A percentile compares a stretch with the other conserved stretches of the same genome.
These are phyloP conservation scores for Lotus japonicus DNA, from an alignment of 306 rosid species.

Conservation along the genomic window DNA sequence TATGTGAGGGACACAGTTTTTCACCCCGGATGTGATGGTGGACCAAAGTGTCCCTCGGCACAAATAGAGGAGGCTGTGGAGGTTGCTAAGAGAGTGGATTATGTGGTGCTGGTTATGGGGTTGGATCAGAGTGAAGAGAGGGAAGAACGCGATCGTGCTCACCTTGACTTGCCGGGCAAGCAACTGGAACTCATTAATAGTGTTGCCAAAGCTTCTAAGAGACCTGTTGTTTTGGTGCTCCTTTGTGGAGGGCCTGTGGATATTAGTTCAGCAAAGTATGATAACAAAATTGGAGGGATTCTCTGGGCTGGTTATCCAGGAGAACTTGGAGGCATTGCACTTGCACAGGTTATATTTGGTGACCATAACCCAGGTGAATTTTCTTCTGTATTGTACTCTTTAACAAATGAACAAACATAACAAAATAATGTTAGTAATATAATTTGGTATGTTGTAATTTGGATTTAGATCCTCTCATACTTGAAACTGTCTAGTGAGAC, in stretches of 20 bases:
- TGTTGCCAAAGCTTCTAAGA: conserved; percentile 66
- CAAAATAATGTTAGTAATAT: too few relatives aligned
- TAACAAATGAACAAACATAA: neutral
- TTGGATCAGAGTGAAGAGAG: conserved; percentile 73
- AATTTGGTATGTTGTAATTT: too few relatives aligned
- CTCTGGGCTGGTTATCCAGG: conserved; percentile 98
- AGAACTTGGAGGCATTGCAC: conserved; percentile 72
- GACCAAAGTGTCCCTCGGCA: conserved; percentile 49
- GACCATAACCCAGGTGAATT: conserved; percentile 79
- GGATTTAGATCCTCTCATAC: too few relatives aligned
- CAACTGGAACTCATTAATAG: conserved; percentile 54
- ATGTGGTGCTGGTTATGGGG: conserved; percentile 82
- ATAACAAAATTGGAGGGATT: conserved; percentile 66
- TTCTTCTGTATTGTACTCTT: neutral
- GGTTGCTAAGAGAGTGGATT: conserved; percentile 48
- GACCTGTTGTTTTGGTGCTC: conserved; percentile 68
- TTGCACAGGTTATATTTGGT: conserved; percentile 82
- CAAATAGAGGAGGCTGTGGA: conserved; percentile 47
- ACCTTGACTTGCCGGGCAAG: conserved; percentile 66
- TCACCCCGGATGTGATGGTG: conserved; percentile 59
- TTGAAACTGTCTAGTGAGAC: too few relatives aligned
- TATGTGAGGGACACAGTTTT: conserved; percentile 42
- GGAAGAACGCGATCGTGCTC: conserved; percentile 60
- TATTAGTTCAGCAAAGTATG: conserved; percentile 58
- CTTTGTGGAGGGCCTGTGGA: conserved; percentile 87